These are phyloP conservation scores for Pezicula rhizophila DNA, from an alignment of 2,329 filamentous ascomycete genomes.

Conservation along the genomic window DNA sequence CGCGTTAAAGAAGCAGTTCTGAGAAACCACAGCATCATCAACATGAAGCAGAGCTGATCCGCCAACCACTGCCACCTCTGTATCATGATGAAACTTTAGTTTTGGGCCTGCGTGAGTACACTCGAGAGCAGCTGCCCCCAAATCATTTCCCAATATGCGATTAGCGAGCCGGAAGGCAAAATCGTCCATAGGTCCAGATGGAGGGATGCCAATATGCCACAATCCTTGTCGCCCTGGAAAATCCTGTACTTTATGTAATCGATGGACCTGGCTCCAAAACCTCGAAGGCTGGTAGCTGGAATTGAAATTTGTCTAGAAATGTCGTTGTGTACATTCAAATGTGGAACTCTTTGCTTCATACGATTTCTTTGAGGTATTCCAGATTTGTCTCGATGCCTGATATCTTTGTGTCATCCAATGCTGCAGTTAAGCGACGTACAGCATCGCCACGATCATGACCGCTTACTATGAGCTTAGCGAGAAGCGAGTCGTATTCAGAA, in stretches of 20 bases:
- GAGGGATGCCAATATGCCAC: slow-evolving; percentile 33
- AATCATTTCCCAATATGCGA: slow-evolving; percentile 48
- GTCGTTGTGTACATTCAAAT: slow-evolving; percentile 33
- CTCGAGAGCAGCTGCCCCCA: slow-evolving; percentile 46
- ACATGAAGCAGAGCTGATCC: slow-evolving; percentile 35
- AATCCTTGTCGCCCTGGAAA: slow-evolving; percentile 31
- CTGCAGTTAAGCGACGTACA: slow-evolving; percentile 43
- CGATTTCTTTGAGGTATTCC: slow-evolving; percentile 43
- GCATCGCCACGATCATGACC: slow-evolving; percentile 54
- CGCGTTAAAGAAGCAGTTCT: slow-evolving; percentile 33
- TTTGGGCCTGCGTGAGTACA: slow-evolving; percentile 56
- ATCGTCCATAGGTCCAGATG: slow-evolving; percentile 34
- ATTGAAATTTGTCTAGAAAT: slow-evolving; percentile 25
- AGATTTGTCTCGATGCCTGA: slow-evolving; percentile 51
- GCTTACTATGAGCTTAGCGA: slow-evolving; percentile 64
- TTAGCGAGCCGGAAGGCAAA: slow-evolving; percentile 43
- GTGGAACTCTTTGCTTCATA: slow-evolving; percentile 40
- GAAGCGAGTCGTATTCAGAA: slow-evolving; percentile 69
- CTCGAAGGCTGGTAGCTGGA: slow-evolving; percentile 24
- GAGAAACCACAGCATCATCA: neutral
- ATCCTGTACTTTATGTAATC: slow-evolving; percentile 34
- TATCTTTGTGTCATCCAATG: slow-evolving; percentile 20
- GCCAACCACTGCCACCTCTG: slow-evolving; percentile 48
- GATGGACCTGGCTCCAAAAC: slow-evolving; percentile 29
- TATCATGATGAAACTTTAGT: slow-evolving; percentile 42